Conservation (phyloP, 176 grass and related monocot genomes). For the Aegilops longissima region DNA sequence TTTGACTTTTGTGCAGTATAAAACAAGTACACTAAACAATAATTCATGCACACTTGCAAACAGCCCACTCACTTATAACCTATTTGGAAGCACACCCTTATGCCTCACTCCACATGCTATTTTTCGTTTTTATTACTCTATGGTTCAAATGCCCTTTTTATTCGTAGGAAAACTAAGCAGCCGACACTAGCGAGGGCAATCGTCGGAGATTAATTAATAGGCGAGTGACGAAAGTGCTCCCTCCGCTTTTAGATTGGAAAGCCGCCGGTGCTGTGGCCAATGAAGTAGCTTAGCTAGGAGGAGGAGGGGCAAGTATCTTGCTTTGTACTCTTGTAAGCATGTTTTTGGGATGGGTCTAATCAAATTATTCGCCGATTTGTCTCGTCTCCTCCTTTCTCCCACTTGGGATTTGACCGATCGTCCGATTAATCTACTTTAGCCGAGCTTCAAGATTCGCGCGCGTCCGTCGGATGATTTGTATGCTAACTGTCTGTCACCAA, state of each 20-base stretch:
- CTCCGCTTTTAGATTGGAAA: neutral
- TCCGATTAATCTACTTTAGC: neutral
- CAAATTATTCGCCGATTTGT: conserved; percentile 21
- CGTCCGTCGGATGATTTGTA: neutral
- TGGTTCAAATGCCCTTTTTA: conserved; percentile 2
- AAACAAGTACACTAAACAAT: conserved; percentile 1
- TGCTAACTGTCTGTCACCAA: neutral
- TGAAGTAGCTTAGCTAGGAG: neutral
- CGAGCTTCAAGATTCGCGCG: neutral
- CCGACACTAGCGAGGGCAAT: conserved; percentile 34
- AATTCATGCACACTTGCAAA: neutral
- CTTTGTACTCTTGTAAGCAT: conserved; percentile 36
- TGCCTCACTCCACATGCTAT: neutral
- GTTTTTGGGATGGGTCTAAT: conserved; percentile 1
- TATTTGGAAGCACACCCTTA: neutral
- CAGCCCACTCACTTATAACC: neutral
- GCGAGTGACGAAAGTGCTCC: conserved; percentile 27
- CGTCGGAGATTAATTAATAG: conserved; percentile 15
- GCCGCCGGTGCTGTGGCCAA: neutral
- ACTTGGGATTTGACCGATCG: neutral
- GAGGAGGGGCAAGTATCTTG: conserved; percentile 24
- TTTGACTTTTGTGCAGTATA: conserved; percentile 40
- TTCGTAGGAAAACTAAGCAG: neutral
- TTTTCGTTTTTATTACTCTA: neutral
- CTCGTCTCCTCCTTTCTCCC: neutral